Evolutionary conservation across 768 basidiomycete species (phyloP).

Genomic region (Asterophora lycoperdoides): DNA sequence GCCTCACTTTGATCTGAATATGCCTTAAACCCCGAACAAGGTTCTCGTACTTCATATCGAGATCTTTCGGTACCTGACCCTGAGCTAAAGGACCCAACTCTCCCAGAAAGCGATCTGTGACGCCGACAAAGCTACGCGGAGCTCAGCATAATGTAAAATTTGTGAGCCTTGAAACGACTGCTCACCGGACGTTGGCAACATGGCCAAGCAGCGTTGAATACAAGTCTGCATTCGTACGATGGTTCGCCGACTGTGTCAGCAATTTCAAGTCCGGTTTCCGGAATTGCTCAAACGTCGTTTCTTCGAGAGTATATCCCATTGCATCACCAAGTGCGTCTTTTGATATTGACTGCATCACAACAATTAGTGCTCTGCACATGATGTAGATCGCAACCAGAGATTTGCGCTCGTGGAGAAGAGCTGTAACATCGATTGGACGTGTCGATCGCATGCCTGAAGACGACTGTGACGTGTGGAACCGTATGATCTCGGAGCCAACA

Average conservation of each 20-base stretch:
- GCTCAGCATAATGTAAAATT: not conserved
- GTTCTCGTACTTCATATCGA: conserved; percentile 80
- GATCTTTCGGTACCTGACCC: conserved; percentile 77
- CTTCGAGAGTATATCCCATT: conserved; percentile 78
- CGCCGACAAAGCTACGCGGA: conserved; percentile 69
- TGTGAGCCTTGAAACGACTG: not conserved
- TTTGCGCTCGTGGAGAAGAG: conserved; percentile 63
- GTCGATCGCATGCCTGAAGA: conserved; percentile 28
- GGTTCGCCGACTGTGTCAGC: conserved; percentile 64
- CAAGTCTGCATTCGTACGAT: conserved; percentile 75
- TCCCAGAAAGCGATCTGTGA: conserved; percentile 86
- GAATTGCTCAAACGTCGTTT: conserved; percentile 85
- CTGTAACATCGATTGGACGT: conserved; percentile 44
- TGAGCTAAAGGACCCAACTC: conserved; percentile 72
- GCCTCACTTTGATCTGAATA: conserved; percentile 71
- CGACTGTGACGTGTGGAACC: conserved; percentile 43
- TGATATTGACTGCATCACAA: conserved; percentile 64
- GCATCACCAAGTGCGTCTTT: conserved; percentile 77
- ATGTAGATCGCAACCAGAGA: conserved; percentile 85
- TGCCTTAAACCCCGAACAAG: conserved; percentile 77
- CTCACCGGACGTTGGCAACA: conserved; percentile 75
- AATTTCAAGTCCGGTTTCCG: conserved; percentile 65
- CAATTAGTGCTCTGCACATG: conserved; percentile 82
- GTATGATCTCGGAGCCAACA: conserved; percentile 45
- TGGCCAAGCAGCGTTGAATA: conserved; percentile 84